Percentiles rank a stretch among this genome's conserved stretches.
phyloP scores from a whole-genome alignment of 331 rosid genomes.

The Malus hybrid region DNA sequence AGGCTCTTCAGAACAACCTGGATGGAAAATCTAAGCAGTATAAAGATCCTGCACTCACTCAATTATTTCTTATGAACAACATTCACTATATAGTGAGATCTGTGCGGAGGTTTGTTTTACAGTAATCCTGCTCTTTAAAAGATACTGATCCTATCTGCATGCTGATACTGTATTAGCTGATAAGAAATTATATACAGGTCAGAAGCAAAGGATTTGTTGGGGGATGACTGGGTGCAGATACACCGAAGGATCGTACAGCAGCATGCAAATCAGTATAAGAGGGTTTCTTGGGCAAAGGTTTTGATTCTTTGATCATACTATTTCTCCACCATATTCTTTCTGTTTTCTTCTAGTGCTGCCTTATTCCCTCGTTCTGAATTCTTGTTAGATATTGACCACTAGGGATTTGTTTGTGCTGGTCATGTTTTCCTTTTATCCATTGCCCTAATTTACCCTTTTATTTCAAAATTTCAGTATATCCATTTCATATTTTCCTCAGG shows the following conservation, averaged over 20 bases:
- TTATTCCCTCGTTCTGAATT: neutral
- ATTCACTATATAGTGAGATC: conserved; percentile 97
- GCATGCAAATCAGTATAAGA: conserved; percentile 90
- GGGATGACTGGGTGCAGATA: conserved; percentile 99
- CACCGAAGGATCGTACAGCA: conserved; percentile 93
- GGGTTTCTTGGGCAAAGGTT: conserved; percentile 99
- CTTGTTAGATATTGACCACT: neutral
- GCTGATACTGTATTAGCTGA: neutral
- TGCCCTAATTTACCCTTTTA: neutral
- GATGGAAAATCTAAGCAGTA: conserved; percentile 98
- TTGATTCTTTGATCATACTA: neutral
- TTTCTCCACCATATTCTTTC: neutral
- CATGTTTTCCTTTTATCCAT: neutral
- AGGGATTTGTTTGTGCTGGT: neutral
- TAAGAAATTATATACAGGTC: conserved; percentile 44
- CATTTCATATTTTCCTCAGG: neutral
- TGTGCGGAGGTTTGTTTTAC: conserved; percentile 61
- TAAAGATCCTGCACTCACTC: conserved; percentile 83
- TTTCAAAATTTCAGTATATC: neutral
- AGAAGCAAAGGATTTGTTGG: conserved; percentile 94
- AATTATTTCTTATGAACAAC: conserved; percentile 92
- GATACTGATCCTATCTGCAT: conserved; percentile 6
- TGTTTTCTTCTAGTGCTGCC: neutral
- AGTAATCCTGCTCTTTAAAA: neutral
- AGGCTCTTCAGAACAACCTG: conserved; percentile 87